Conservation (phyloP, 1,139 yeast species). For the Candida tetrigidarum region DNA sequence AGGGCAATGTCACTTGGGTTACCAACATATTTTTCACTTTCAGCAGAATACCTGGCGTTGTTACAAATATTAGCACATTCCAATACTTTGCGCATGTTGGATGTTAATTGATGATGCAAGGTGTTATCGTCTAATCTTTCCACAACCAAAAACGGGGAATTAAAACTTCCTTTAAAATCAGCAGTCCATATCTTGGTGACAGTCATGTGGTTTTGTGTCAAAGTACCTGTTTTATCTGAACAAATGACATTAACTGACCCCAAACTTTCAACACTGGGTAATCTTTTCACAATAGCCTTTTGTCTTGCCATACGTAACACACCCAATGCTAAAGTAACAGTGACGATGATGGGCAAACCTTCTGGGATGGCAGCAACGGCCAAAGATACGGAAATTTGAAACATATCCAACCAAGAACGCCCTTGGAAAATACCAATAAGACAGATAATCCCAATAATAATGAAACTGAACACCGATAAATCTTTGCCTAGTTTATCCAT, state of each 20-base stretch:
- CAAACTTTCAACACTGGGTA: slow-evolving; percentile 94
- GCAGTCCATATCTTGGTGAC: slow-evolving; percentile 85
- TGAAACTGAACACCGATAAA: slow-evolving; percentile 79
- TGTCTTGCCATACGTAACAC: slow-evolving; percentile 94
- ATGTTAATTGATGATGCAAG: slow-evolving; percentile 49
- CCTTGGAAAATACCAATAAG: slow-evolving; percentile 88
- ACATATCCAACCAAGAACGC: slow-evolving; percentile 94
- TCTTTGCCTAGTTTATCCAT: slow-evolving; percentile 96
- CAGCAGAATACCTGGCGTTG: slow-evolving; percentile 72
- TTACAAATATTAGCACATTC: slow-evolving; percentile 82
- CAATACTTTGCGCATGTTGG: slow-evolving; percentile 57
- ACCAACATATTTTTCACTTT: slow-evolving; percentile 76
- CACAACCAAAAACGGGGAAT: slow-evolving; percentile 50
- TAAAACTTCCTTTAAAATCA: slow-evolving; percentile 62
- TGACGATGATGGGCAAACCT: slow-evolving; percentile 95
- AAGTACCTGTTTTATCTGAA: slow-evolving; percentile 93
- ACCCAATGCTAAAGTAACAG: slow-evolving; percentile 94
- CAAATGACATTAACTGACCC: slow-evolving; percentile 96
- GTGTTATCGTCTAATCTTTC: slow-evolving; percentile 47
- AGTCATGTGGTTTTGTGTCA: slow-evolving; percentile 94
- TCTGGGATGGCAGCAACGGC: slow-evolving; percentile 99
- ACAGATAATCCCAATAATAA: slow-evolving; percentile 85
- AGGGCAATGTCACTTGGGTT: slow-evolving; percentile 95
- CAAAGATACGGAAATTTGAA: slow-evolving; percentile 91
- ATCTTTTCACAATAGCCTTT: slow-evolving; percentile 88